Conservation (phyloP, 2,329 filamentous ascomycete genomes). For the Talaromyces pinophilus region DNA sequence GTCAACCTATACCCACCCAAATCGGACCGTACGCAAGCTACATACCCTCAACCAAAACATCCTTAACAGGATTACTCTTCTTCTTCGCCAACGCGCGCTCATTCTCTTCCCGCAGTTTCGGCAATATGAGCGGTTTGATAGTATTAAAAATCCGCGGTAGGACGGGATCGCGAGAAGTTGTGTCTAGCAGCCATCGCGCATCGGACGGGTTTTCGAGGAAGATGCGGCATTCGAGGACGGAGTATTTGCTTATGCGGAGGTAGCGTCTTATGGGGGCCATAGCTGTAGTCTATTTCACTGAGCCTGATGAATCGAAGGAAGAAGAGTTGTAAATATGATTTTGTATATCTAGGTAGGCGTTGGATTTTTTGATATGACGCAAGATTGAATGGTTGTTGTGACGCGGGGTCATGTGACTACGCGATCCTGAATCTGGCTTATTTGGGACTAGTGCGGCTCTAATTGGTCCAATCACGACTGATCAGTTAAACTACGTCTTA, state of each 20-base stretch:
- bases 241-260: conserved; percentile 86
- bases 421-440: background rate
- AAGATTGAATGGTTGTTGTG: background rate
- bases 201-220: conserved; percentile 91
- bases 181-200: conserved; percentile 78
- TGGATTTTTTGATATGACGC: background rate
- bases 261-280: conserved; percentile 92
- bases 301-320: background rate
- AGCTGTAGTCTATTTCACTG: background rate
- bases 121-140: conserved; percentile 81
- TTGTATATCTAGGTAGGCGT: background rate
- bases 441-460: conserved; percentile 2
- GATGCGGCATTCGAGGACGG: conserved; percentile 93
- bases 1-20: background rate
- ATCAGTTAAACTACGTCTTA: background rate
- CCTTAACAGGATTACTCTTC: conserved; percentile 81
- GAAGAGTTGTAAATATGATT: background rate
- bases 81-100: conserved; percentile 63
- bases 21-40: background rate
- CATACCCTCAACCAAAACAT: conserved; percentile 77
- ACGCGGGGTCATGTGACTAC: conserved; percentile 17
- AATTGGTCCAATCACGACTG: background rate
- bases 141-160: conserved; percentile 81
- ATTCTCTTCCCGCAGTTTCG: conserved; percentile 86
- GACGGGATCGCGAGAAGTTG: conserved; percentile 66